These are phyloP conservation scores for Boletus subcaerulescens DNA, from an alignment of 768 basidiomycete genomes.

Conservation along the genomic window DNA sequence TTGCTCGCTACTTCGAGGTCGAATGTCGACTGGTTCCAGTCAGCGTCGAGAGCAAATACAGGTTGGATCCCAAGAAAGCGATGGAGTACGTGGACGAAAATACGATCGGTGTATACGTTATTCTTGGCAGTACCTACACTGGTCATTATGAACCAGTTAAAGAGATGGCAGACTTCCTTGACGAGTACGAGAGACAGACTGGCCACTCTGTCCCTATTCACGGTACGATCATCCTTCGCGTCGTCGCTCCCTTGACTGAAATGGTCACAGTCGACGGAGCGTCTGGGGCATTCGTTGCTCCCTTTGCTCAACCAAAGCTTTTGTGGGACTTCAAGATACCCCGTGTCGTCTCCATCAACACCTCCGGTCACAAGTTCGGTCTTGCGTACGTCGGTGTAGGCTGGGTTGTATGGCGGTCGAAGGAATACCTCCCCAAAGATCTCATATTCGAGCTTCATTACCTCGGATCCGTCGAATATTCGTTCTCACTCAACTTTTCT, in stretches of 20 bases:
- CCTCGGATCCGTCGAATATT: constrained; percentile 64
- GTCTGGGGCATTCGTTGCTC: constrained; percentile 61
- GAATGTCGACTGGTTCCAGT: constrained; percentile 65
- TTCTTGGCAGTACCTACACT: constrained; percentile 55
- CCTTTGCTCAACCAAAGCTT: constrained; percentile 53
- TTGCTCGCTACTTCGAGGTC: constrained; percentile 66
- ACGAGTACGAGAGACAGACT: constrained; percentile 48
- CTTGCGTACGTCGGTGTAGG: constrained; percentile 58
- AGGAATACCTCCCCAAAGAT: constrained; percentile 59
- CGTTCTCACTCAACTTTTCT: constrained; percentile 63
- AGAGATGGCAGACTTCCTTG: constrained; percentile 75
- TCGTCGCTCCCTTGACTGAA: constrained; percentile 9
- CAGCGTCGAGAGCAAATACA: constrained; percentile 66
- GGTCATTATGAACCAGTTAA: constrained; percentile 77
- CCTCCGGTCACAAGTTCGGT: constrained; percentile 63
- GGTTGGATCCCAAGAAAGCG: constrained; percentile 67
- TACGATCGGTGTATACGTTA: constrained; percentile 66
- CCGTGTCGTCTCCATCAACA: constrained; percentile 57
- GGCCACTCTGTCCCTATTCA: constrained; percentile 47
- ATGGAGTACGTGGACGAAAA: constrained; percentile 70
- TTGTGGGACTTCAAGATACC: constrained; percentile 60
- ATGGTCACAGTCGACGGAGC: constrained; percentile 49
- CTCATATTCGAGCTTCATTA: constrained; percentile 64
- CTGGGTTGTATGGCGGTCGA: constrained; percentile 62
- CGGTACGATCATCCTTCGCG: constrained; percentile 25